Base-by-base conservation (phyloP, 768 basidiomycete species). In the Tephrocybe sp. region DNA sequence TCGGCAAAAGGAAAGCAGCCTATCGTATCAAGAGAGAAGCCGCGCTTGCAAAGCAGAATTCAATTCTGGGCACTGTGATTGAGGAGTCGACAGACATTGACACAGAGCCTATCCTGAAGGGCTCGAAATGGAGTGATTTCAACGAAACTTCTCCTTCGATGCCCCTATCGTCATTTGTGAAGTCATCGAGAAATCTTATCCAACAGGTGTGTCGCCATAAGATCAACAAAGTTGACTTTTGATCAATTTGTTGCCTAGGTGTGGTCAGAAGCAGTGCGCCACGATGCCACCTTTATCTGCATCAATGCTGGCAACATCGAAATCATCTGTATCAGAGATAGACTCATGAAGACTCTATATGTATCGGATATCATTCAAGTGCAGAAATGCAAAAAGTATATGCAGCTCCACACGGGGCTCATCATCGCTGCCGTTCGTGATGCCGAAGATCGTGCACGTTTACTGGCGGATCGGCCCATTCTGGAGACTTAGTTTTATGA, bases 281-380 rank as follows among this genome's bases (percentile, higher is more conserved):
- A 38, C 14, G 48, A 49, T 20, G 34, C 25, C 23, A 49, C 48
- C 5, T 39, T 49, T n/a, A n/a, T 49, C n/a, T 11, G 39, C 12
- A 38, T 49, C 17, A 7, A 49, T 15, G n/a, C 48, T 2, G 48
- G 48, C 21, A 38, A 38, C 12, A 25, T 20, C 1, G 48, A 49
- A n/a, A 40, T 49, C 23, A 23, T 49, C 15, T 11, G 23, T 21
- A 37, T 37, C 4, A 18, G 48, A 18, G 34, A 49, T 25, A 12
- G 48, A 4, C 26, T 18, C 10, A 25, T 12, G 5, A 17, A 39
- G 25, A 25, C 23, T 5, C 11, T 49, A 5, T 39, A 49, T 26
- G 26, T 49, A 12, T 38, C 48, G 1, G 24, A 49, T 4, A 30
- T 49, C n/a, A 49, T 49, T 30, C 23, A 49, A 6, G 23, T 49